Evolutionary conservation across 495 filamentous ascomycete species (phyloP), one percentile per base, ranked within the genome.

Genomic region (Trichoderma erinaceum): DNA sequence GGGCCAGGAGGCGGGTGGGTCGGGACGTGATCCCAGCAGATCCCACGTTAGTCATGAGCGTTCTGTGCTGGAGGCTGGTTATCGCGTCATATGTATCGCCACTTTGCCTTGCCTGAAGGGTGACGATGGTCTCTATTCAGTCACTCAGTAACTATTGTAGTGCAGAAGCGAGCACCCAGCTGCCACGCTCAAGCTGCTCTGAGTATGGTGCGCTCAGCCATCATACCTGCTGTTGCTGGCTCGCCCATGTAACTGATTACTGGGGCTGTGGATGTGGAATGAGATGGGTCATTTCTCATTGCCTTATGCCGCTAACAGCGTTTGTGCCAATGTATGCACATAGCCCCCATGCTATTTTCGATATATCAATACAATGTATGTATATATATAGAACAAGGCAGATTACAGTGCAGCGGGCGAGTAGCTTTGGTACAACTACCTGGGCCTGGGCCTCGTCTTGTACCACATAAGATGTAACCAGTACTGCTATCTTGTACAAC

Each of bases 11-110:
- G n/a, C 15, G 4, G 44, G n/a, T n/a, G 18, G 48, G 21, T 52
- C 21, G 44, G 44, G 48, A 52, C 48, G 18, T 52, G 48, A 21
- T 61, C 27, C 27, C 56, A 61, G 56, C 56, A 61, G 56, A 61
- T 61, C 56, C 56, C 56, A n/a, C 56, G 23, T 61, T 61, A 61
- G 56, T 61, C 56, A 29, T 61, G 56, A 2, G 25, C 56, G 23
- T 18, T 32, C 12, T 11, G 56, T 61, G 56, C 56, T 61, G 56
- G 56, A 61, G 56, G 56, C 56, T 61, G 56, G 56, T 61, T 61
- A 61, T 61, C 56, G 56, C 56, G 56, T 61, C 56, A 61, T 61
- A 25, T 52, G 35, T 38, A 38, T 56, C 56, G 56, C 56, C 56
- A 61, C 56, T 32, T 61, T 61, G 56, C 56, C 56, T n/a, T 48